These are phyloP conservation scores for Malassezia psittaci DNA, from an alignment of 1,284 basidiomycete species.

Conservation along the genomic window DNA sequence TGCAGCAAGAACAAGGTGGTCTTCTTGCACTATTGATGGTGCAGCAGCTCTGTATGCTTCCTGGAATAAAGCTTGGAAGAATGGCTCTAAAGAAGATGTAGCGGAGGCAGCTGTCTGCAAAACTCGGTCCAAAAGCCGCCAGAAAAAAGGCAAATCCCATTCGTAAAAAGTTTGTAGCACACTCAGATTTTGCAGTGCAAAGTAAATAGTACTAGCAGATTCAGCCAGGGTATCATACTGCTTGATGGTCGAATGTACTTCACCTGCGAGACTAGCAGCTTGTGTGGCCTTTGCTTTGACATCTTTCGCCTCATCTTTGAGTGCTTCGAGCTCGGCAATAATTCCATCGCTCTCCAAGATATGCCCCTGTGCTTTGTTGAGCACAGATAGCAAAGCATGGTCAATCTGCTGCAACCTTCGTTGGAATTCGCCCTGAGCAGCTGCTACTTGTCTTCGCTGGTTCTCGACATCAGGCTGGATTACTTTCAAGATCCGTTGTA, in stretches of 20 bases:
- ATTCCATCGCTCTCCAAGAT: slow-evolving; percentile 99
- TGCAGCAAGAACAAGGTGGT: slow-evolving; percentile 82
- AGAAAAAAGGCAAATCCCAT: slow-evolving; percentile 94
- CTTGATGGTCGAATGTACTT: slow-evolving; percentile 87
- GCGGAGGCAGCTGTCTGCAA: slow-evolving; percentile 60
- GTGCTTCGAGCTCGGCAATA: slow-evolving; percentile 87
- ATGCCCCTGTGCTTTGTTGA: slow-evolving; percentile 93
- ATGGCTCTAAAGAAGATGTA: slow-evolving; percentile 56
- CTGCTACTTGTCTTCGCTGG: slow-evolving; percentile 95
- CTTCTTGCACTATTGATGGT: slow-evolving; percentile 77
- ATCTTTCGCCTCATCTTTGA: slow-evolving; percentile 94
- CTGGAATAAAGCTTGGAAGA: slow-evolving; percentile 85
- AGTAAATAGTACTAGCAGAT: slow-evolving; percentile 93
- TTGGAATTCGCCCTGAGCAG: slow-evolving; percentile 95
- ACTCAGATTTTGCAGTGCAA: slow-evolving; percentile 87
- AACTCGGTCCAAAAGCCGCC: slow-evolving; percentile 93
- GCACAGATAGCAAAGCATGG: slow-evolving; percentile 80
- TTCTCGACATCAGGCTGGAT: slow-evolving; percentile 93
- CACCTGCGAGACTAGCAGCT: slow-evolving; percentile 87
- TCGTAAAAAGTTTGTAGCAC: slow-evolving; percentile 96
- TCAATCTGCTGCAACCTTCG: slow-evolving; percentile 85
- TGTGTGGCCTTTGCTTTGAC: slow-evolving; percentile 95
- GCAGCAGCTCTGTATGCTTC: slow-evolving; percentile 81
- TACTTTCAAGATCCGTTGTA: slow-evolving; percentile 91
- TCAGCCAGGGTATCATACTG: slow-evolving; percentile 91